phyloP scores from a whole-genome alignment of 2,329 filamentous ascomycete species.

The Phyllosticta citrichinensis region DNA sequence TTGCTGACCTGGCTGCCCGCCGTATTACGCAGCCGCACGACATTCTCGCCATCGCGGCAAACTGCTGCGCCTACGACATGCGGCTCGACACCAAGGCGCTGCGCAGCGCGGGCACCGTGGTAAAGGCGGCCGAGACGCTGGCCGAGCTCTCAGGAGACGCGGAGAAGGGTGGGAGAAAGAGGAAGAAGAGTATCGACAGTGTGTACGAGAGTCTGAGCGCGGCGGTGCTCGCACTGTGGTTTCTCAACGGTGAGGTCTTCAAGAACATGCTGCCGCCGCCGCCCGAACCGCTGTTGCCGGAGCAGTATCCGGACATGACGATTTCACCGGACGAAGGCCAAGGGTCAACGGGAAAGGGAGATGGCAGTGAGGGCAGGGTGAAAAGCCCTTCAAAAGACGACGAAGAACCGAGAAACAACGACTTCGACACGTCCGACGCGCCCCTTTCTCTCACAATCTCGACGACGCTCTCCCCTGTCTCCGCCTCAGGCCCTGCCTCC shows the following conservation, averaged over 20 bases:
- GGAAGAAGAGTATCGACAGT: not conserved
- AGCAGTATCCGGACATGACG: not conserved
- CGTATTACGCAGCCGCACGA: conserved; percentile 4
- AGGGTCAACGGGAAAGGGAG: no score
- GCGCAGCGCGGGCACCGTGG: not conserved
- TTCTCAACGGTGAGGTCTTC: conserved; percentile 12
- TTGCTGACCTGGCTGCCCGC: conserved; percentile 9
- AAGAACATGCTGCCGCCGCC: not conserved
- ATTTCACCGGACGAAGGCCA: not conserved
- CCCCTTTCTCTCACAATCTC: not conserved
- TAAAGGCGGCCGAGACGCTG: not conserved
- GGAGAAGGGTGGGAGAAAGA: not conserved
- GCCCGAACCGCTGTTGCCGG: not conserved
- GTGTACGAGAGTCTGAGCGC: conserved; percentile 3
- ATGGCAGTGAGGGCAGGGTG: no score
- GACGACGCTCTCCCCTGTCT: not conserved
- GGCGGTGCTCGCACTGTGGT: conserved; percentile 10
- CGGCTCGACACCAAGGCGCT: conserved; percentile 1
- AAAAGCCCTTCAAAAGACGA: no score
- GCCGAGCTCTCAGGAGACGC: not conserved
- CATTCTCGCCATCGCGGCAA: conserved; percentile 12
- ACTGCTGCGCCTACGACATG: conserved; percentile 11
- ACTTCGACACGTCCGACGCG: not conserved
- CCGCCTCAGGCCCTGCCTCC: not conserved
- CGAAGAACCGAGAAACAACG: not conserved